Percentiles rank a stretch among this genome's conserved stretches.
These are phyloP conservation scores for Venturia oleaginea DNA, from an alignment of 2,329 filamentous ascomycete genomes.

Conservation along the genomic window DNA sequence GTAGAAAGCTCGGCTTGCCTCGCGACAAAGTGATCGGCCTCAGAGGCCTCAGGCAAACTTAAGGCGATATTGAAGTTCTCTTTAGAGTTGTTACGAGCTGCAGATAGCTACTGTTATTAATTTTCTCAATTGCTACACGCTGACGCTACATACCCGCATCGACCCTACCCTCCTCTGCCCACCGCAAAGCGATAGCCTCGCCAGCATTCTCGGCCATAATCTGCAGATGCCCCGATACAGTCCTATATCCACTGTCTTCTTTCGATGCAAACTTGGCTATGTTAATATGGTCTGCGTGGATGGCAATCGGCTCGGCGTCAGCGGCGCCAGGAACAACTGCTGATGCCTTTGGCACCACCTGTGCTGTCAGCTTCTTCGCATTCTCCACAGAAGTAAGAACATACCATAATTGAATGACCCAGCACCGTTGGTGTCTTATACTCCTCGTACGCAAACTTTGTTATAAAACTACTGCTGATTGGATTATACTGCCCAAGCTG, in stretches of 20 bases:
- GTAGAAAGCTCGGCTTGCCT: constrained; percentile 18
- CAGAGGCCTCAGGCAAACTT: constrained; percentile 12
- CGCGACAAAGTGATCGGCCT: constrained; percentile 7
- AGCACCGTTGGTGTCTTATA: constrained; percentile 22
- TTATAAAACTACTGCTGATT: constrained; percentile 29
- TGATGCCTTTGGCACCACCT: constrained; percentile 29
- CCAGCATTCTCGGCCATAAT: constrained; percentile 17
- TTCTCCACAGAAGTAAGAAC: too few relatives aligned
- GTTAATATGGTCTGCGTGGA: constrained; percentile 25
- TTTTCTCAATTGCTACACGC: constrained; percentile 5
- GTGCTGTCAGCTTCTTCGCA: background rate
- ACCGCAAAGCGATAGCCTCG: constrained; percentile 8
- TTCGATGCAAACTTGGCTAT: too few relatives aligned
- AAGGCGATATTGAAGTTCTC: constrained; percentile 14
- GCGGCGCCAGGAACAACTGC: constrained; percentile 27
- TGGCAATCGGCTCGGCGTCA: constrained; percentile 25
- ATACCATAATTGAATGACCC: constrained; percentile 22
- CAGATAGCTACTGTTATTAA: constrained; percentile 12
- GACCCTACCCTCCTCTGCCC: constrained; percentile 16
- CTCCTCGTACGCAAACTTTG: constrained; percentile 26
- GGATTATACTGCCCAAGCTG: constrained; percentile 27
- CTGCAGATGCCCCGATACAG: constrained; percentile 12
- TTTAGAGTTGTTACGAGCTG: constrained; percentile 14
- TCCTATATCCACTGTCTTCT: too few relatives aligned
- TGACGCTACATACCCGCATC: constrained; percentile 18